These are phyloP conservation scores for Otatea glauca DNA, from an alignment of 176 grass and related monocot species.

Conservation along the genomic window DNA sequence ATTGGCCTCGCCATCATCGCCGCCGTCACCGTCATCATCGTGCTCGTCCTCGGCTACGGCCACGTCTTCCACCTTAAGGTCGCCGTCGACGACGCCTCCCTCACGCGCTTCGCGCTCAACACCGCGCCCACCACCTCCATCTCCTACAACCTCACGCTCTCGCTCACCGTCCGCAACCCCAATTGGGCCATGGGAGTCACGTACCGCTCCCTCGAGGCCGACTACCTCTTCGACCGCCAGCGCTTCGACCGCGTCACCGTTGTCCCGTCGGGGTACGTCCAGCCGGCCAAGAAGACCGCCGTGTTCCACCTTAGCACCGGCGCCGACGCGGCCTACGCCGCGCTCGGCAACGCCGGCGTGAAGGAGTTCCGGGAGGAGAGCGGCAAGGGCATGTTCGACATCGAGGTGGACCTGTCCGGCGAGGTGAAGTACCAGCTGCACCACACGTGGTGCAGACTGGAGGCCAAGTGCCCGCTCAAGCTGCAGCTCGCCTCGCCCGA, in stretches of 20 bases:
- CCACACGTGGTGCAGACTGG: conserved; percentile 17
- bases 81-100: conserved; percentile 43
- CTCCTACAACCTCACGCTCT: conserved; percentile 54
- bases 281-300: conserved; percentile 37
- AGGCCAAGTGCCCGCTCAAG: conserved; percentile 44
- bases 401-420: conserved; percentile 39
- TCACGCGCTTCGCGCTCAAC: conserved; percentile 41
- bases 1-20: conserved; percentile 25
- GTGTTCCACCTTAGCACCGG: conserved; percentile 35
- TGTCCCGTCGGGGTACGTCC: background rate
- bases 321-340: background rate
- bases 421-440: conserved; percentile 38
- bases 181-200: conserved; percentile 48
- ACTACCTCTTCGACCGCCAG: conserved; percentile 47
- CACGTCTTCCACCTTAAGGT: conserved; percentile 10
- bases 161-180: conserved; percentile 44
- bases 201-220: conserved; percentile 47
- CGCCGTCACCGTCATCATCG: conserved; percentile 9
- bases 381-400: conserved; percentile 41
- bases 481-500: conserved; percentile 39
- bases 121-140: background rate
- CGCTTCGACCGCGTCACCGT: conserved; percentile 44
- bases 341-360: conserved; percentile 26
- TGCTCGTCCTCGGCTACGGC: conserved; percentile 34
- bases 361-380: conserved; percentile 30